Evolutionary conservation across 495 filamentous ascomycete genomes (phyloP).

Genomic region (Tuber umbilicatum): DNA sequence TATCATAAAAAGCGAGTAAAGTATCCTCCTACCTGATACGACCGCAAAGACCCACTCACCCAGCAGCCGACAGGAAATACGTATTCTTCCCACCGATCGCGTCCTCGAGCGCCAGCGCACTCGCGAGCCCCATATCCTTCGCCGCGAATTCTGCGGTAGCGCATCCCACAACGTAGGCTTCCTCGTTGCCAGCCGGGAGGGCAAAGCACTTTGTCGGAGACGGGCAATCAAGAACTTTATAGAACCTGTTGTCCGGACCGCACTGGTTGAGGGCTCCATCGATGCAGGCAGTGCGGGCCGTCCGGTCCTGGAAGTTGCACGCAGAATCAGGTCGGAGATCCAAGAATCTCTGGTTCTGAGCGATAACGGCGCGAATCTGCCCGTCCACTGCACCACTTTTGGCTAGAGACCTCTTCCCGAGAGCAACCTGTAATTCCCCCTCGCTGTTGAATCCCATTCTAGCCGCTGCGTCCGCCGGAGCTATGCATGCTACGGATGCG

Average conservation of each 20-base stretch:
- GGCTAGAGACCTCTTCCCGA: not conserved
- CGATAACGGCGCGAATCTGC: constrained; percentile 4
- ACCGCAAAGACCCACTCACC: not conserved
- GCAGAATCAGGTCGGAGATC: constrained; percentile 5
- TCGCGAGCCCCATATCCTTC: constrained; percentile 21
- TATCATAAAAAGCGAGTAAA: not conserved
- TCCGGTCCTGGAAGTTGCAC: constrained; percentile 12
- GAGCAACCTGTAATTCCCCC: constrained; percentile 8
- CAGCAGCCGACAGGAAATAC: not conserved
- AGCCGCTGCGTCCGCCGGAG: constrained; percentile 20
- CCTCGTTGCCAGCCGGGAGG: constrained; percentile 12
- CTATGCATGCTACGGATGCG: constrained; percentile 21
- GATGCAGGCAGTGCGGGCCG: constrained; percentile 16
- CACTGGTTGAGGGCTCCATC: constrained; percentile 14
- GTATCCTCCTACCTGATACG: too few relatives aligned
- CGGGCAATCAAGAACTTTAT: constrained; percentile 2
- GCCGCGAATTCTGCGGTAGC: constrained; percentile 21
- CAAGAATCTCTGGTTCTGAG: constrained; percentile 18
- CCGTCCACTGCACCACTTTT: not conserved
- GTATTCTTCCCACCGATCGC: not conserved
- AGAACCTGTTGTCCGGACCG: constrained; percentile 1
- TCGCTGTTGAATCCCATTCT: constrained; percentile 24
- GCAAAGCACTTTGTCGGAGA: constrained; percentile 17
- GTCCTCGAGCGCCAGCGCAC: not conserved
- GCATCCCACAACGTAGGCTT: constrained; percentile 15